These are phyloP conservation scores for Phalaenopsis hybrid DNA, from an alignment of 116 monocot species.

Conservation along the genomic window DNA sequence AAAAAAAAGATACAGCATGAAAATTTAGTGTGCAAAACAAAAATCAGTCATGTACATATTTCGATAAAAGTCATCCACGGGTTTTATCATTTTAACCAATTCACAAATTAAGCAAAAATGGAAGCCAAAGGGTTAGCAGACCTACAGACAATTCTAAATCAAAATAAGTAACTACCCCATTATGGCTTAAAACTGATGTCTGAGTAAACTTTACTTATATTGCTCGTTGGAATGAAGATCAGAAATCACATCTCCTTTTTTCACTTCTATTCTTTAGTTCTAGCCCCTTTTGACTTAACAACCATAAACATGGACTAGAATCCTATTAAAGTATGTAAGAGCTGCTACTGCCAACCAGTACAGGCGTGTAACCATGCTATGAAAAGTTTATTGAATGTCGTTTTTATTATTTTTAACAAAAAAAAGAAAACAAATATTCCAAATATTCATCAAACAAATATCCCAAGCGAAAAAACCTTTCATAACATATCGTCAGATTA, in stretches of 20 bases:
- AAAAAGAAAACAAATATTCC: not conserved
- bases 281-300: not conserved
- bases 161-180: too few species aligned
- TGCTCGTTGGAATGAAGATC: too few species aligned
- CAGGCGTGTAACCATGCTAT: not conserved
- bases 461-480: not conserved
- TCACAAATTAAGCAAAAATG: too few species aligned
- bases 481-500: not conserved
- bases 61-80: too few species aligned
- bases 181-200: too few species aligned
- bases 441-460: not conserved
- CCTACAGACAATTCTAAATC: too few species aligned
- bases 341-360: not conserved
- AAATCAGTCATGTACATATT: too few species aligned
- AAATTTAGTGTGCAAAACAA: too few species aligned
- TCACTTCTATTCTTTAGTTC: not conserved
- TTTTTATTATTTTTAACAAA: not conserved
- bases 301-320: not conserved
- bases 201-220: too few species aligned
- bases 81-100: too few species aligned
- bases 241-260: not conserved
- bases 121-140: too few species aligned
- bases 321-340: not conserved
- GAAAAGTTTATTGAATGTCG: not conserved
- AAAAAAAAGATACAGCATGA: too few species aligned